These are phyloP conservation scores for Pseudocercospora crystallina DNA, from an alignment of 2,329 filamentous ascomycete species.

Conservation along the genomic window DNA sequence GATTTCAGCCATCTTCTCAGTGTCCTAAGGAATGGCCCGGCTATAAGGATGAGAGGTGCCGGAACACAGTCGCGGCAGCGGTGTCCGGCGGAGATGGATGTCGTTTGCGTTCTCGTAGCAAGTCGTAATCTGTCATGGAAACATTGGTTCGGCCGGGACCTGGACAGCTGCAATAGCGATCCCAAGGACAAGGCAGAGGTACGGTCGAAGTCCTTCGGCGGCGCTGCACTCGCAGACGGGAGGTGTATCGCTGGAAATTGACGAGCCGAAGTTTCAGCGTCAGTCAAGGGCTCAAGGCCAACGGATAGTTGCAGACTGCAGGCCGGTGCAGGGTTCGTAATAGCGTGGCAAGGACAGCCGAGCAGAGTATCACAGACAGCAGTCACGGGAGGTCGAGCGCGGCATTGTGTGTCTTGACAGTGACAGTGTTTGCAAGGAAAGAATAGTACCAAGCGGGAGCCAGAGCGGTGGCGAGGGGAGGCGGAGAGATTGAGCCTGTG, in stretches of 20 bases:
- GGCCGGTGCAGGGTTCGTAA: conserved; percentile 13
- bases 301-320: conserved; percentile 19
- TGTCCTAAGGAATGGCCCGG: conserved; percentile 5
- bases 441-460: neutral
- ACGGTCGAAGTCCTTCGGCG: conserved; percentile 1
- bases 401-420: conserved; percentile 10
- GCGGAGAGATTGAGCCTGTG: conserved; percentile 8
- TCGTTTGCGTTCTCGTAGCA: conserved; percentile 15
- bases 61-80: neutral
- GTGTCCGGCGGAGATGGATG: conserved; percentile 3
- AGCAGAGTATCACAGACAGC: conserved; percentile 11
- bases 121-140: conserved; percentile 8
- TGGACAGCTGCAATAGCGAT: conserved; percentile 19
- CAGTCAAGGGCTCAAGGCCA: conserved; percentile 13
- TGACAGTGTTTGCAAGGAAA: neutral
- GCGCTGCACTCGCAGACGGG: conserved; percentile 2
- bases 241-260: conserved; percentile 7
- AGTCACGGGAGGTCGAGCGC: conserved; percentile 8
- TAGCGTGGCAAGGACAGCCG: conserved; percentile 19
- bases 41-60: neutral
- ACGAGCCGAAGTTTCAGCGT: conserved; percentile 12
- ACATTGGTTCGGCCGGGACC: conserved; percentile 14
- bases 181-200: conserved; percentile 20
- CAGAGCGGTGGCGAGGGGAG: neutral
- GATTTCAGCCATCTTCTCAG: conserved; percentile 22